Evolutionary conservation across 768 basidiomycete species (phyloP).

Genomic region (Pisolithus microcarpus): DNA sequence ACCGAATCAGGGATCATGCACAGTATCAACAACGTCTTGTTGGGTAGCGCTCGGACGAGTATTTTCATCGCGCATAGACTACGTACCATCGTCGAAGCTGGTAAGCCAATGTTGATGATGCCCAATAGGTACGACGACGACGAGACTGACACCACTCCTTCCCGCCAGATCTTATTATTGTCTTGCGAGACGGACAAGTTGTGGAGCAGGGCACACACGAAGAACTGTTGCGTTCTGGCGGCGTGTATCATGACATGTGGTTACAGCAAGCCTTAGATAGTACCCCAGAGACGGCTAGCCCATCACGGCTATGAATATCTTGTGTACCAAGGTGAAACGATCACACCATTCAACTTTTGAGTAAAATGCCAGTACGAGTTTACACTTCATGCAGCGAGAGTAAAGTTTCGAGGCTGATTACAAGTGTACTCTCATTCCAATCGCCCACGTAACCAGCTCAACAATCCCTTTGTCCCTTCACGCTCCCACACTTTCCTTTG

Average conservation of each 20-base stretch:
- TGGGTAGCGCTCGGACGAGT: constrained; percentile 78
- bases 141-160: background rate
- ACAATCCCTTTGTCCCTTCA: constrained; percentile 74
- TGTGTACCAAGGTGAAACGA: background rate
- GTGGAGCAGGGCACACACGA: constrained; percentile 93
- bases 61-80: constrained; percentile 96
- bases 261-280: constrained; percentile 51
- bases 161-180: constrained; percentile 77
- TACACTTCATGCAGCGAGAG: background rate
- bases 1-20: constrained; percentile 94
- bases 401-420: background rate
- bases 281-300: constrained; percentile 11
- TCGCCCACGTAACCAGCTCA: constrained; percentile 73
- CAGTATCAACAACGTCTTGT: constrained; percentile 76
- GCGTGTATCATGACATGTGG: constrained; percentile 81
- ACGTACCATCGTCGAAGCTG: constrained; percentile 86
- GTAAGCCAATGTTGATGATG: constrained; percentile 30
- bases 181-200: constrained; percentile 84
- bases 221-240: constrained; percentile 62
- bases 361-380: background rate
- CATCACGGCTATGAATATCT: background rate
- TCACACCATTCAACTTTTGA: background rate
- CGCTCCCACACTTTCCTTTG: constrained; percentile 79
- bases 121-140: background rate
- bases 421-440: constrained; percentile 40